Evolutionary conservation across 768 basidiomycete species (phyloP).

Genomic region (Boletellus ananas): DNA sequence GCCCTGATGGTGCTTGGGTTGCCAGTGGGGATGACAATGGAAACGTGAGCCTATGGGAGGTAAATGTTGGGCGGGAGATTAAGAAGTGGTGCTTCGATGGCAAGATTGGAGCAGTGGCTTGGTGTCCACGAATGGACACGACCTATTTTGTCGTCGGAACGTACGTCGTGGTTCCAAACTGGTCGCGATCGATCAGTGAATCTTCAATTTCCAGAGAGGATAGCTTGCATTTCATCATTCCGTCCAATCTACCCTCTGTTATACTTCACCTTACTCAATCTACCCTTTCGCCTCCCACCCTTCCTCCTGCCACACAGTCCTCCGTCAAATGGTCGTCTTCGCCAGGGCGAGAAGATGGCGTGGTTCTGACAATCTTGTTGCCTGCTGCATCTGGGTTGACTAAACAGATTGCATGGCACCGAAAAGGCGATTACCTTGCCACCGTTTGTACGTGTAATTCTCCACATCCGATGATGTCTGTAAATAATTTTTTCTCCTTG

Average conservation of each 20-base stretch:
- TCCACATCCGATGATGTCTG: slow-evolving; percentile 3
- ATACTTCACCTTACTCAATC: slow-evolving; percentile 57
- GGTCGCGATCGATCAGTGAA: slow-evolving; percentile 7
- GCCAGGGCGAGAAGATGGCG: slow-evolving; percentile 43
- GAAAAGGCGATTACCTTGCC: slow-evolving; percentile 91
- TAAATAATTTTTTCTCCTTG: slow-evolving; percentile 5
- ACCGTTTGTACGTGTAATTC: slow-evolving; percentile 77
- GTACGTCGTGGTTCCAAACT: slow-evolving; percentile 46
- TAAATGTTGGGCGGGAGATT: slow-evolving; percentile 82
- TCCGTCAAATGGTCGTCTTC: slow-evolving; percentile 68
- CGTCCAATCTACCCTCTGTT: slow-evolving; percentile 67
- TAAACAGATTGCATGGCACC: slow-evolving; percentile 88
- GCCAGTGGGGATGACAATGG: slow-evolving; percentile 91
- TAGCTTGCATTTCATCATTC: slow-evolving; percentile 72
- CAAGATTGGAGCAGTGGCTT: slow-evolving; percentile 82
- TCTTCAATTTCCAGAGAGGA: slow-evolving; percentile 58
- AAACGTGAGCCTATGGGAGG: slow-evolving; percentile 85
- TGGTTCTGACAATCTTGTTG: slow-evolving; percentile 59
- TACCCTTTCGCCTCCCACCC: slow-evolving; percentile 58
- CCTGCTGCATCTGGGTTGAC: slow-evolving; percentile 66
- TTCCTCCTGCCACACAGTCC: slow-evolving; percentile 59
- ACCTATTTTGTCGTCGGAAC: slow-evolving; percentile 74
- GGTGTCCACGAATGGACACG: slow-evolving; percentile 88
- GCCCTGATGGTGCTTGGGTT: slow-evolving; percentile 89
- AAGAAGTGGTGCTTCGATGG: slow-evolving; percentile 80